phyloP scores from a whole-genome alignment of 1,139 yeast species.

The Candida sanyaensis region DNA sequence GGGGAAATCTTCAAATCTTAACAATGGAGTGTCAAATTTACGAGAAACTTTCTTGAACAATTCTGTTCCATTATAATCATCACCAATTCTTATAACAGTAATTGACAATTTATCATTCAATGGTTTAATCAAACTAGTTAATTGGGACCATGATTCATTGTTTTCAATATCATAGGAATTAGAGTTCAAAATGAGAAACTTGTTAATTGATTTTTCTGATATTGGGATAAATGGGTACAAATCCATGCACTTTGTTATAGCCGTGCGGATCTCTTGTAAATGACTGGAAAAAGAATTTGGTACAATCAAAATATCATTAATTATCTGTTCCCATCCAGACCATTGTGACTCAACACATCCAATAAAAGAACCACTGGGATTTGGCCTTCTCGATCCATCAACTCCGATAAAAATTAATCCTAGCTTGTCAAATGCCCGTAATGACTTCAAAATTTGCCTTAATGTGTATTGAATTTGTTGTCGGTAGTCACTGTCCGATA shows the following conservation, averaged over 20 bases:
- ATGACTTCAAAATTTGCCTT: constrained; percentile 22
- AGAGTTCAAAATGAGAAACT: constrained; percentile 26
- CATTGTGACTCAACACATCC: constrained; percentile 55
- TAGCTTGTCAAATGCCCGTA: constrained; percentile 49
- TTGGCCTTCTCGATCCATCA: constrained; percentile 35
- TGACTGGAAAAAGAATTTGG: constrained; percentile 21
- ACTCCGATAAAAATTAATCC: constrained; percentile 59
- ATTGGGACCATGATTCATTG: not conserved
- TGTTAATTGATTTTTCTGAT: constrained; percentile 23
- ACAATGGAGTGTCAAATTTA: constrained; percentile 20
- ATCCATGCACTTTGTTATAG: constrained; percentile 33
- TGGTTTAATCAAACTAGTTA: constrained; percentile 13
- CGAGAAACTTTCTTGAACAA: constrained; percentile 14
- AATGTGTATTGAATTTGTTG: constrained; percentile 28
- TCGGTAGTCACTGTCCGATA: constrained; percentile 36
- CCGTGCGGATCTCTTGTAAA: constrained; percentile 27
- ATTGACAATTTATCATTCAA: constrained; percentile 22
- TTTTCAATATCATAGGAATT: constrained; percentile 9
- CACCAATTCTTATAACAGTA: constrained; percentile 28
- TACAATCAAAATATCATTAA: constrained; percentile 42
- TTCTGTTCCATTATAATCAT: not conserved
- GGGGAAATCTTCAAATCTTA: constrained; percentile 22
- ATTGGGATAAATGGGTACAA: constrained; percentile 30
- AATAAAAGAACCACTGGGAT: constrained; percentile 49
- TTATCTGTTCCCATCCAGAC: constrained; percentile 57